Conservation (phyloP, 177 flowering plant genomes). For the Tripterygium wilfordii region DNA sequence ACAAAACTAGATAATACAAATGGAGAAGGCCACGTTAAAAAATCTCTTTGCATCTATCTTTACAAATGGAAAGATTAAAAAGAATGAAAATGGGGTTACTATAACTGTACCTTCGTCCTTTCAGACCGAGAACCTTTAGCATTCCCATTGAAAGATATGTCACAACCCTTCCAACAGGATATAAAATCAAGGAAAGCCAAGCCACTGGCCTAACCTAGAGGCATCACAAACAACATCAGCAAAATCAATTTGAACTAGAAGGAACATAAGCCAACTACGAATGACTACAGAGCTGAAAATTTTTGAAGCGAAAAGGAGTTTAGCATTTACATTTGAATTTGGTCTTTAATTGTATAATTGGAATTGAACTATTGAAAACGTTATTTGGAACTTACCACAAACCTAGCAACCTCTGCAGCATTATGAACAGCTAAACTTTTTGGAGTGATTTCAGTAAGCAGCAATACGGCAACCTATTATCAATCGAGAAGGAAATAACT, state of each 20-base stretch:
- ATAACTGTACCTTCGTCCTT: constrained; percentile 98
- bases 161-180: constrained; percentile 97
- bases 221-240: constrained; percentile 14
- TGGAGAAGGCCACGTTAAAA: no score
- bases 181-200: constrained; percentile 92
- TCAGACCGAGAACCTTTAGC: constrained; percentile 85
- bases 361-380: no score
- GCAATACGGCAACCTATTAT: constrained; percentile 81
- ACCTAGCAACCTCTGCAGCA: constrained; percentile 91
- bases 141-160: constrained; percentile 91
- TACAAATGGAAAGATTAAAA: no score
- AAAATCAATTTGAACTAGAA: no score
- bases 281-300: neutral
- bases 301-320: no score
- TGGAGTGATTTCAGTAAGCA: constrained; percentile 97
- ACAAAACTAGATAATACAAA: no score
- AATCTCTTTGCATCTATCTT: no score
- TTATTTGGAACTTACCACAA: constrained; percentile 91
- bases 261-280: no score
- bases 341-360: no score
- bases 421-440: constrained; percentile 97
- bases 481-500: constrained; percentile 4
- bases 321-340: no score
- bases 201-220: constrained; percentile 99
- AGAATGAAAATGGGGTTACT: no score